Evolutionary conservation across 148 eudicot genomes (phyloP).

Genomic region (Vaccinium vitisidaea): DNA sequence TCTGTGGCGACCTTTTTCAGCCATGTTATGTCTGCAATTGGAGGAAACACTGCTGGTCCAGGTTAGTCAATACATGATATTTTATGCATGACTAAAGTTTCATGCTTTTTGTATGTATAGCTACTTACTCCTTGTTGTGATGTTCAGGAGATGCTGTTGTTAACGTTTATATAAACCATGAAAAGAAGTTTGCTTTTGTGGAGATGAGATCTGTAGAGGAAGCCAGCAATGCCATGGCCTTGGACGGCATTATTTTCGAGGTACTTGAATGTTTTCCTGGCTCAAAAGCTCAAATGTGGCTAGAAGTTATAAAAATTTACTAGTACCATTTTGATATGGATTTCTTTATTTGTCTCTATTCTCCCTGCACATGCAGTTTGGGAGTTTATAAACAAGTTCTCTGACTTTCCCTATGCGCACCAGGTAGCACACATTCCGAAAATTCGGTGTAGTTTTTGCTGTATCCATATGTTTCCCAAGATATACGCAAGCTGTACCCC

Average conservation of each 20-base stretch:
- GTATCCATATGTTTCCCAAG: too few relatives aligned
- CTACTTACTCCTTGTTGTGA: background rate
- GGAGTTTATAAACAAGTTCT: background rate
- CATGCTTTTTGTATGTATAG: background rate
- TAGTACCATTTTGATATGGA: background rate
- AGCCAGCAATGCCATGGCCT: constrained; percentile 86
- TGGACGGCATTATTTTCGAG: constrained; percentile 73
- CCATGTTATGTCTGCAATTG: constrained; percentile 90
- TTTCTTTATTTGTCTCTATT: background rate
- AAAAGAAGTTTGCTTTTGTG: constrained; percentile 91
- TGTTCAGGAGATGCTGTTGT: constrained; percentile 86
- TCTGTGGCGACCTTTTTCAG: constrained; percentile 91
- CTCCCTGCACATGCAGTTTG: background rate
- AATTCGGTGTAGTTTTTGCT: background rate
- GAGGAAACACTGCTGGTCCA: constrained; percentile 98
- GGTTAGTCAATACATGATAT: constrained; percentile 40
- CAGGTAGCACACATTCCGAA: background rate
- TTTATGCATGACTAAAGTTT: background rate
- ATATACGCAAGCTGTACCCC: background rate
- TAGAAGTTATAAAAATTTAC: background rate
- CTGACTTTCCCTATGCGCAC: background rate
- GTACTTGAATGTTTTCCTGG: constrained; percentile 27
- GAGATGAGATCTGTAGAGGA: constrained; percentile 90
- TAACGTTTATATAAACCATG: constrained; percentile 89
- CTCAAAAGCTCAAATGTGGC: background rate